These are phyloP conservation scores for Aspergillus jensenii DNA, from an alignment of 2,329 filamentous ascomycete genomes.

Conservation along the genomic window DNA sequence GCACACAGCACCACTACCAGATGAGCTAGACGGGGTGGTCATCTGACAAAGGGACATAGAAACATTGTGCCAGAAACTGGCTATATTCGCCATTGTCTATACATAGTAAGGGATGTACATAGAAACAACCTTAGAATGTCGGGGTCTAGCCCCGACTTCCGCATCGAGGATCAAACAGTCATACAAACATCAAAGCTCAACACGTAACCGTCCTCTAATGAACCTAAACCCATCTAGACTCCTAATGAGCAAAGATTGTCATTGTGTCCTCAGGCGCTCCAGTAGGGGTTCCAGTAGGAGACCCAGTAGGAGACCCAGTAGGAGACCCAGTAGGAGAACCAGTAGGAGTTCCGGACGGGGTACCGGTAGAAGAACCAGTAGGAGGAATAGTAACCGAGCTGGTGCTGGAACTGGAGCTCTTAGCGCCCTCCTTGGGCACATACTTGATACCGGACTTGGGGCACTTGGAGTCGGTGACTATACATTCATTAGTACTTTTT, in stretches of 20 bases:
- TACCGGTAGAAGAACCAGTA: not conserved
- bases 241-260: not conserved
- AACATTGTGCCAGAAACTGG: too few species aligned
- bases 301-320: not conserved
- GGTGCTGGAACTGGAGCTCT: too few species aligned
- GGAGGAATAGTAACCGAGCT: not conserved
- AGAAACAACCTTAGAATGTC: too few species aligned
- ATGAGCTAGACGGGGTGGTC: not conserved
- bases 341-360: not conserved
- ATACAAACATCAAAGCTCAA: not conserved
- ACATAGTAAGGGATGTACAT: not conserved
- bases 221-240: not conserved
- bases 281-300: too few species aligned
- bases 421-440: slow-evolving; percentile 53
- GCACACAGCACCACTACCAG: not conserved
- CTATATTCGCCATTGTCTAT: not conserved
- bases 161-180: not conserved
- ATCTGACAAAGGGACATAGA: too few species aligned
- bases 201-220: not conserved
- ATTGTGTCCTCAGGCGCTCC: not conserved
- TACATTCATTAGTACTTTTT: not conserved
- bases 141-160: too few species aligned
- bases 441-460: slow-evolving; percentile 64
- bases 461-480: slow-evolving; percentile 55
- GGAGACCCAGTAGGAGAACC: not conserved